A percentile compares a stretch with the other conserved stretches of the same genome.
Conservation (phyloP, 2,329 filamentous ascomycete genomes). For the Biscogniauxia mediterranea region DNA sequence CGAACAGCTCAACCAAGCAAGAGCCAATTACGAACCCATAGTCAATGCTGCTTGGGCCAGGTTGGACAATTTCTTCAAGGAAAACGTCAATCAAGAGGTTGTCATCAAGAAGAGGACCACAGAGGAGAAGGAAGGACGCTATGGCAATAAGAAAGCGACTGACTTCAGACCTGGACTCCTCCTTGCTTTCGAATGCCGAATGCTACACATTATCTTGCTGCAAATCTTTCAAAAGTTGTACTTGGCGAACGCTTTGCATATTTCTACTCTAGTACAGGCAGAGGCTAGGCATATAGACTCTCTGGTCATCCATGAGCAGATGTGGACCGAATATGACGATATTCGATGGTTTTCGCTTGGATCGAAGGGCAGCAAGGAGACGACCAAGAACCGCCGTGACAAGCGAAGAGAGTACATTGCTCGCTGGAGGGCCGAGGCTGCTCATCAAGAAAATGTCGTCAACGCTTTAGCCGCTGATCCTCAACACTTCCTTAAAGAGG, state of each 20-base stretch:
- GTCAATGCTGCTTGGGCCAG: not conserved
- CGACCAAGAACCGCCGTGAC: not conserved
- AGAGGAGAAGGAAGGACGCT: not conserved
- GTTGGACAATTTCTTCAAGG: not conserved
- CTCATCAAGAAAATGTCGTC: not conserved
- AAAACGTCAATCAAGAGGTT: not conserved
- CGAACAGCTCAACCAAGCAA: not conserved
- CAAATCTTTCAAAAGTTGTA: not conserved
- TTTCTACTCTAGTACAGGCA: not conserved
- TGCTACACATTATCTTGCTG: not conserved
- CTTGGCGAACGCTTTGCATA: not conserved
- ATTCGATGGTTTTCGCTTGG: not conserved
- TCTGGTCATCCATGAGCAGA: slow-evolving; percentile 5
- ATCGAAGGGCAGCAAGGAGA: not conserved
- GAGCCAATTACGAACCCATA: not conserved
- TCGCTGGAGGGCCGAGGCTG: not conserved
- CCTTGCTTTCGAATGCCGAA: not conserved
- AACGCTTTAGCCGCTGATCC: no score
- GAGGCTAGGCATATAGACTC: not conserved
- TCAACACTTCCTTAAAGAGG: no score
- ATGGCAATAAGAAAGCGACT: not conserved
- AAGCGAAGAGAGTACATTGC: not conserved
- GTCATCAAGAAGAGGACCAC: not conserved
- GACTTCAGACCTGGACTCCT: not conserved
- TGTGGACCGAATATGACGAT: slow-evolving; percentile 12